Evolutionary conservation across 225 moss, liverwort and hornwort genomes (phyloP), one percentile per base, ranked within the genome.

Genomic region (Antitrichia curtipendula): DNA sequence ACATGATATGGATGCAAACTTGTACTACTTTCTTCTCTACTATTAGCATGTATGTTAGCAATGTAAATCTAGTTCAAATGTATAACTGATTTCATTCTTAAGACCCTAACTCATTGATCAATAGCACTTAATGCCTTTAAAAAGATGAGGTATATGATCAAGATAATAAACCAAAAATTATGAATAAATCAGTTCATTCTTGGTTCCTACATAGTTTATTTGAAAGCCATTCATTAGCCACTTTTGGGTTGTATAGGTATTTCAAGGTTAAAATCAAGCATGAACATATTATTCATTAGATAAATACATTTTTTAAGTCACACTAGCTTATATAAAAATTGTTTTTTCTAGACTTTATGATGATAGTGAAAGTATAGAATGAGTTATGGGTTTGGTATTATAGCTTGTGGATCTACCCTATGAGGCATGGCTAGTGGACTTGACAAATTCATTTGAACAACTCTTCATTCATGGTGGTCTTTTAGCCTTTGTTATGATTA

Each of bases 201-300:
- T 49, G 7, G 19, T 32, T 49, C 49, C 1, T 31, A 3, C 1
- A 20, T 11, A 18, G 2, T 19, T 74, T 49, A 9, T 70, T 1
- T 27, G 2, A 41, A 12, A 74, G 20, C 12, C 12, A 49, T 12
- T 18, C 19, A 12, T 31, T 49, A 49, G 20, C 1, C 4, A 2
- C 29, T 47, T 18, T 17, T 0, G 2, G 1, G 0, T 10, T 47
- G 45, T 5, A 0, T 6, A 29, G 0, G 7, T 11, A 47, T 73
- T 73, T 31, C 11, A 47, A 43, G 17, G 11, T 17, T 73, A 18
- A 47, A 11, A 29, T 2, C 6, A 45, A 41, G 5, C 2, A 43
- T 27, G 28, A 70, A 43, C 1, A 43, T 43, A 71, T 71, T 50
- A 15, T 50, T 50, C 2, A 16, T 27, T 27, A 8, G 16, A 43